A percentile compares a stretch with the other conserved stretches of the same genome.
Evolutionary conservation across 208 protist species (phyloP).

Genomic region (Angomonas deanei): DNA sequence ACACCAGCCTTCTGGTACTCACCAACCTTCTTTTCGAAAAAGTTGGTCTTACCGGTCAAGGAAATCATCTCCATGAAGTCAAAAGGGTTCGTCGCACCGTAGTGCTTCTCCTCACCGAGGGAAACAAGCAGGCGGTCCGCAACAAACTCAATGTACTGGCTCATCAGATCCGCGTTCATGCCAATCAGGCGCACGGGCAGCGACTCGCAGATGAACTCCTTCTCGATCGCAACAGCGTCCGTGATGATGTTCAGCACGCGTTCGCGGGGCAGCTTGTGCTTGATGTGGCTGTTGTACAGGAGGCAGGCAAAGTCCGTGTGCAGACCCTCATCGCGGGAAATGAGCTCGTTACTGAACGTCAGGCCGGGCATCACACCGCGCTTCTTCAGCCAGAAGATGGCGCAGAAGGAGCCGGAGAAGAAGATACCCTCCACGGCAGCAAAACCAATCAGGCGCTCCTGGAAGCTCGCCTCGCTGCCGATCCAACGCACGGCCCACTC

Average conservation of each 20-base stretch:
- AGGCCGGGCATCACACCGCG: constrained; percentile 98
- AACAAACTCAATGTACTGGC: constrained; percentile 99
- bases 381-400: constrained; percentile 99
- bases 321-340: constrained; percentile 98
- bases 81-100: constrained; percentile 97
- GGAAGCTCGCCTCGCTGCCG: constrained; percentile 75
- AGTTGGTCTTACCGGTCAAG: constrained; percentile 99
- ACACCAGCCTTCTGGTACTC: constrained; percentile 99
- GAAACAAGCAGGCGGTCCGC: constrained; percentile 97
- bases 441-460: constrained; percentile 97
- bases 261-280: constrained; percentile 87
- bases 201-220: constrained; percentile 96
- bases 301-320: constrained; percentile 99
- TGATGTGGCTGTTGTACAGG: constrained; percentile 92
- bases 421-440: constrained; percentile 99
- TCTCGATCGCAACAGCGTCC: constrained; percentile 95
- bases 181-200: constrained; percentile 98
- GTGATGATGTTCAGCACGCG: constrained; percentile 87
- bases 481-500: constrained; percentile 97
- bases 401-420: constrained; percentile 98
- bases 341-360: constrained; percentile 99
- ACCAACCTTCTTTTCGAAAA: constrained; percentile 98
- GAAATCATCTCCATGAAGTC: constrained; percentile 99
- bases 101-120: constrained; percentile 94
- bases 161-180: constrained; percentile 98